phyloP scores from a whole-genome alignment of 768 basidiomycete genomes.

The Agrocybe praecox region DNA sequence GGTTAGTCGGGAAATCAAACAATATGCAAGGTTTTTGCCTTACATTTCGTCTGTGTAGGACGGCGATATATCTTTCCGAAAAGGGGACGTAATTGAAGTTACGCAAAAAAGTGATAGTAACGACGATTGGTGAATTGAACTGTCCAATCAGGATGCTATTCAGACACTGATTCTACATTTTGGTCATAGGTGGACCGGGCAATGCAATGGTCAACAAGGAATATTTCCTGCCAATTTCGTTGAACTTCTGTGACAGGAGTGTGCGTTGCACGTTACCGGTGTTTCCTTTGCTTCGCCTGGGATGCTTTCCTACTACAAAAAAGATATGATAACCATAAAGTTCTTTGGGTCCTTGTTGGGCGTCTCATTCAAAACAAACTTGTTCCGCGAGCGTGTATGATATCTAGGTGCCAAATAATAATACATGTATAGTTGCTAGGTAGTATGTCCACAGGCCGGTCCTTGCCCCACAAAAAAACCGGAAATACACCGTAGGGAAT shows the following conservation, averaged over 20 bases:
- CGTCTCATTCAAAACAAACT: background rate
- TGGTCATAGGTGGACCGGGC: conserved; percentile 74
- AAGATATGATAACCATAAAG: too few relatives aligned
- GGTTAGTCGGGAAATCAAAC: conserved; percentile 37
- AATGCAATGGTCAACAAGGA: conserved; percentile 56
- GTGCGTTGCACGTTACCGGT: background rate
- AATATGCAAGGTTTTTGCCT: background rate
- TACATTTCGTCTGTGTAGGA: conserved; percentile 37
- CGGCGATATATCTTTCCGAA: conserved; percentile 76
- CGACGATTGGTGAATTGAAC: conserved; percentile 70
- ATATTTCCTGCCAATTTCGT: conserved; percentile 87
- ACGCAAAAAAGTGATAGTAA: conserved; percentile 69
- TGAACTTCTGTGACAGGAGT: conserved; percentile 46
- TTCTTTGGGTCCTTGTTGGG: too few relatives aligned
- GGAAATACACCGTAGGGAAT: background rate
- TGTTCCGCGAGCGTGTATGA: background rate
- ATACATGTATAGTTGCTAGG: conserved; percentile 9
- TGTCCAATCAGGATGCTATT: background rate
- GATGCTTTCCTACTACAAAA: background rate
- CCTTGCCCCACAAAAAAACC: background rate
- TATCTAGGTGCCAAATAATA: background rate
- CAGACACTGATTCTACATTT: background rate
- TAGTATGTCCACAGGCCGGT: background rate
- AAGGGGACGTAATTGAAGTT: conserved; percentile 74
- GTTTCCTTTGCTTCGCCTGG: background rate